A percentile compares a stretch with the other conserved stretches of the same genome.
phyloP scores from a whole-genome alignment of 75 land plant species.

The Ceratopteris richardii region DNA sequence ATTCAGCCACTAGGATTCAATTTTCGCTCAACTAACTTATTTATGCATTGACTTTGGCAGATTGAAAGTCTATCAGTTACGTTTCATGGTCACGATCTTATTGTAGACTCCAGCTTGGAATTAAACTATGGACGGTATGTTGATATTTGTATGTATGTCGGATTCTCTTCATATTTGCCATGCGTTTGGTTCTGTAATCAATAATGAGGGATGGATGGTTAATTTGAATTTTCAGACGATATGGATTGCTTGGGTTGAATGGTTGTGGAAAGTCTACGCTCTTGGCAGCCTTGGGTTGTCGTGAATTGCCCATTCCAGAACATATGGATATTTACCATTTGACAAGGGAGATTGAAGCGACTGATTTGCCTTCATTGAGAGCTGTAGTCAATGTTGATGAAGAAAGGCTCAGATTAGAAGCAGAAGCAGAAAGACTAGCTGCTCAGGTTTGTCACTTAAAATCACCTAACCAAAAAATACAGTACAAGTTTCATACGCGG shows the following conservation, averaged over 20 bases:
- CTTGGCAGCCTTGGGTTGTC: slow-evolving; percentile 56
- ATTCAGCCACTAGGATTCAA: neutral
- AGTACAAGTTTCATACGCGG: neutral
- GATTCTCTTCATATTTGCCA: neutral
- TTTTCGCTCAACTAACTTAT: no score
- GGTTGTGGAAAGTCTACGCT: slow-evolving; percentile 95
- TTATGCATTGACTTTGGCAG: slow-evolving; percentile 42
- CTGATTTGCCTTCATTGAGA: slow-evolving; percentile 77
- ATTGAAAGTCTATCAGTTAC: slow-evolving; percentile 82
- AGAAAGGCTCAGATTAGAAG: slow-evolving; percentile 67
- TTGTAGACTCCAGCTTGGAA: slow-evolving; percentile 82
- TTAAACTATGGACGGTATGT: slow-evolving; percentile 94
- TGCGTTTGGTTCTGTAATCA: neutral
- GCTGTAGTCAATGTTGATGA: slow-evolving; percentile 80
- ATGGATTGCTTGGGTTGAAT: slow-evolving; percentile 87
- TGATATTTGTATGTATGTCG: neutral
- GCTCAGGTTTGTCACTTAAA: slow-evolving; percentile 34
- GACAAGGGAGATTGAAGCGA: slow-evolving; percentile 79
- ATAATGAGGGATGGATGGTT: neutral
- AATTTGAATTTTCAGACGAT: slow-evolving; percentile 40
- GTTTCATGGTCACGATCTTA: slow-evolving; percentile 93
- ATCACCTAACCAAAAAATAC: neutral
- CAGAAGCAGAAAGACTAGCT: slow-evolving; percentile 64
- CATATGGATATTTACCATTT: slow-evolving; percentile 93
- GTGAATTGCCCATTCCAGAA: slow-evolving; percentile 85